A percentile compares a stretch with the other conserved stretches of the same genome.
These are phyloP conservation scores for Salix suchowensis DNA, from an alignment of 345 rosid genomes.

Conservation along the genomic window DNA sequence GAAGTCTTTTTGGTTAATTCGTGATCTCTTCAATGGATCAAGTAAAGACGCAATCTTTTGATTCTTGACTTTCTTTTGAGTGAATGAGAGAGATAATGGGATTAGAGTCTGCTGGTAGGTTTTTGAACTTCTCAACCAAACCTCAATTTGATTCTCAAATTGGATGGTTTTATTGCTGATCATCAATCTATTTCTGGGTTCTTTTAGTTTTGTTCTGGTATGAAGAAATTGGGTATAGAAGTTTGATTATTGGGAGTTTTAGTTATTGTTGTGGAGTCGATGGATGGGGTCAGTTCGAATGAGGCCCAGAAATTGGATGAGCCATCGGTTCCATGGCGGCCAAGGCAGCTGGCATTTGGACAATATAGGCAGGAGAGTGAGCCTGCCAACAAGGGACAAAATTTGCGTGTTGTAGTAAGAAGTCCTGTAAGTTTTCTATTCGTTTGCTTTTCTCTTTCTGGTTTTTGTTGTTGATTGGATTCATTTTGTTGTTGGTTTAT, in stretches of 20 bases:
- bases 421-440: conserved; percentile 56
- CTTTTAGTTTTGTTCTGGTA: background rate
- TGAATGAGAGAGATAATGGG: conserved; percentile 40
- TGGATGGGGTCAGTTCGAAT: conserved; percentile 61
- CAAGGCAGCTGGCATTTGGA: conserved; percentile 61
- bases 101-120: conserved; percentile 64
- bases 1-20: background rate
- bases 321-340: conserved; percentile 52
- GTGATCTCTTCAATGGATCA: conserved; percentile 29
- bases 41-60: conserved; percentile 32
- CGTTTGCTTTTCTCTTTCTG: background rate
- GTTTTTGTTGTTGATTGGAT: background rate
- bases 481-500: conserved; percentile 6
- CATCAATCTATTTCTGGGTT: conserved; percentile 4
- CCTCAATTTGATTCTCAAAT: conserved; percentile 19
- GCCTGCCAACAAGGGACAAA: conserved; percentile 27
- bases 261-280: conserved; percentile 15
- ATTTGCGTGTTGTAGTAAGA: conserved; percentile 48
- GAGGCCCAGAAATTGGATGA: conserved; percentile 29
- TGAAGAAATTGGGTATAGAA: conserved; percentile 34
- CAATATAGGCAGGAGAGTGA: conserved; percentile 31
- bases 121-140: conserved; percentile 20
- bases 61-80: conserved; percentile 15
- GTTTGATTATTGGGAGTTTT: conserved; percentile 32
- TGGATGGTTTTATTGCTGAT: conserved; percentile 26